These are phyloP conservation scores for Cucumis hystrix DNA, from an alignment of 306 rosid genomes.

Conservation along the genomic window DNA sequence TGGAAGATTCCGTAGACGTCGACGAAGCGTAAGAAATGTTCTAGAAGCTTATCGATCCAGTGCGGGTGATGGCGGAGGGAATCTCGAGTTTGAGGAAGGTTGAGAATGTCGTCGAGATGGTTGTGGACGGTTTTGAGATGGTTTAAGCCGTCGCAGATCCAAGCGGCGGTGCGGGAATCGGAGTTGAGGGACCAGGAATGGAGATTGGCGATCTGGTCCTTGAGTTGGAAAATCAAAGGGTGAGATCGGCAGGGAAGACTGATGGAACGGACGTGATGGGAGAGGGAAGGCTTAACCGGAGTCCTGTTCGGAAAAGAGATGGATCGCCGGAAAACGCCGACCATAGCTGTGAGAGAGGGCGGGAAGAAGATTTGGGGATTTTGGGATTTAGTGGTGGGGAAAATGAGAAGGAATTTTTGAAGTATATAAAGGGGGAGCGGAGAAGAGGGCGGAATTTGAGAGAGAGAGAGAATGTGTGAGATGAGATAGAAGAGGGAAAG, in stretches of 20 bases:
- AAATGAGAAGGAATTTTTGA: neutral
- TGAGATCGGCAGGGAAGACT: conserved; percentile 91
- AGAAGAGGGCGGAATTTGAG: neutral
- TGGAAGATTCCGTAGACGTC: conserved; percentile 72
- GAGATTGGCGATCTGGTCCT: conserved; percentile 35
- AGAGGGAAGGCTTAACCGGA: conserved; percentile 27
- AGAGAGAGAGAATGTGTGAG: neutral
- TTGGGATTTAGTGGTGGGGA: neutral
- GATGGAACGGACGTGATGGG: conserved; percentile 69
- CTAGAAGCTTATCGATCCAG: conserved; percentile 55
- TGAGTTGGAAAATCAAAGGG: conserved; percentile 66
- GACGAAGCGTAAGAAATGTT: conserved; percentile 49
- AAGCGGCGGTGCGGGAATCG: conserved; percentile 19
- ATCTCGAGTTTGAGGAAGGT: conserved; percentile 64
- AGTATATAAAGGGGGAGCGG: neutral
- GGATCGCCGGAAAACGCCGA: conserved; percentile 74
- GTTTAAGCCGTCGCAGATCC: conserved; percentile 38
- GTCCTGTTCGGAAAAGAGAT: conserved; percentile 63
- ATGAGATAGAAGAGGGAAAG: conserved; percentile 5
- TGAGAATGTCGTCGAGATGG: conserved; percentile 49
- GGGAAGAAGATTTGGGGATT: neutral
- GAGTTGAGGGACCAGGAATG: conserved; percentile 22
- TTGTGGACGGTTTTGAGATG: conserved; percentile 44
- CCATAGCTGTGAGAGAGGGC: conserved; percentile 23
- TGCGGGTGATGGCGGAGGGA: conserved; percentile 43